These are phyloP conservation scores for Nicotiana knightiana DNA, from an alignment of 257 asterid species.

Conservation along the genomic window DNA sequence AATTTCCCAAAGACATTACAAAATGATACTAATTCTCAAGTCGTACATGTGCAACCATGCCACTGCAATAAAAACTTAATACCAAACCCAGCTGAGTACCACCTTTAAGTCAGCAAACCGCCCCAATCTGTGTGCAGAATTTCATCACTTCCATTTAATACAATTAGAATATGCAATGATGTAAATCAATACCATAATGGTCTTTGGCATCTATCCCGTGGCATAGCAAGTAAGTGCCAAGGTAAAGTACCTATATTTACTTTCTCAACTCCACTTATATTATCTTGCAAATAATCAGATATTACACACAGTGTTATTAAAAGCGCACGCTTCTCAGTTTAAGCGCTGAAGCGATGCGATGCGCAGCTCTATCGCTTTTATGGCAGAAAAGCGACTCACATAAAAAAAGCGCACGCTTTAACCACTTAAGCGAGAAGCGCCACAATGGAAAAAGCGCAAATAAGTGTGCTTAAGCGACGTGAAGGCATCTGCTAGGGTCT, in stretches of 20 bases:
- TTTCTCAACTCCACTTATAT: not conserved
- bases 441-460: too few species aligned
- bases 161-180: not conserved
- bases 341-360: too few species aligned
- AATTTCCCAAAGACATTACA: not conserved
- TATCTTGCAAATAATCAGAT: not conserved
- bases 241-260: not conserved
- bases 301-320: too few species aligned
- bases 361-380: too few species aligned
- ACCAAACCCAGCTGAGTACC: not conserved
- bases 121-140: not conserved
- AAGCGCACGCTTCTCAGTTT: too few species aligned
- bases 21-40: not conserved
- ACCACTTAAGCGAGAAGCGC: too few species aligned
- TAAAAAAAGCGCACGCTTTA: too few species aligned
- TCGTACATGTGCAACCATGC: not conserved
- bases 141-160: not conserved
- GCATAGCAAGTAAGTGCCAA: not conserved
- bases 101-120: not conserved
- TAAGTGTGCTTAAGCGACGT: too few species aligned
- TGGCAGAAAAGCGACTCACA: too few species aligned
- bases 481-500: too few species aligned
- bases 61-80: not conserved
- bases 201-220: not conserved
- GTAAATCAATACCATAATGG: not conserved